Evolutionary conservation across 2,329 filamentous ascomycete species (phyloP).

Genomic region (Arachnomyces sp.): DNA sequence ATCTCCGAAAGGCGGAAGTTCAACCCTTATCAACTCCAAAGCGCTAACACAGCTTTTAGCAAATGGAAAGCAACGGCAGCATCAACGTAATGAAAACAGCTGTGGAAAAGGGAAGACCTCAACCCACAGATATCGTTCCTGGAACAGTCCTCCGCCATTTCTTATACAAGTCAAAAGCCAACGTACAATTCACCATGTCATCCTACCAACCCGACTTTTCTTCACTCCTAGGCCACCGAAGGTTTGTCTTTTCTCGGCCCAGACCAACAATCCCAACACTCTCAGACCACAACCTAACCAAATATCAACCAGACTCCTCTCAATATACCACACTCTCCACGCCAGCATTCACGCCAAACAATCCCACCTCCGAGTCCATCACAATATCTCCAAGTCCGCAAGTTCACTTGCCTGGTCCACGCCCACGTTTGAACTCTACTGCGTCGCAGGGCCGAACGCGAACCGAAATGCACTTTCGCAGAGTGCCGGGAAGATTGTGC

Average conservation of each 20-base stretch:
- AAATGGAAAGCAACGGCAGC: constrained; percentile 68
- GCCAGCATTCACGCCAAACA: constrained; percentile 76
- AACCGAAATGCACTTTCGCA: constrained; percentile 63
- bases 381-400: constrained; percentile 65
- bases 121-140: constrained; percentile 67
- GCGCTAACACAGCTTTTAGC: constrained; percentile 31
- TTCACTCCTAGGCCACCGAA: constrained; percentile 53
- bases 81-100: constrained; percentile 68
- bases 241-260: constrained; percentile 34
- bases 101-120: constrained; percentile 62
- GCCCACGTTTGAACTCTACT: constrained; percentile 87
- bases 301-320: constrained; percentile 56
- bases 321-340: constrained; percentile 78
- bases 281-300: constrained; percentile 6
- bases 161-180: constrained; percentile 86
- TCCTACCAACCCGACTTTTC: constrained; percentile 64
- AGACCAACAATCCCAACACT: too few species aligned
- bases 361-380: constrained; percentile 77
- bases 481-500: constrained; percentile 79
- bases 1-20: too few species aligned
- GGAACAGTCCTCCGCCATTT: constrained; percentile 82
- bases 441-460: constrained; percentile 70
- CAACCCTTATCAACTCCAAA: constrained; percentile 21
- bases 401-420: constrained; percentile 87
- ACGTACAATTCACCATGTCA: constrained; percentile 94